Percentiles rank a stretch among this genome's conserved stretches.
Conservation (phyloP, 257 asterid genomes). For the Nicotiana knightiana region DNA sequence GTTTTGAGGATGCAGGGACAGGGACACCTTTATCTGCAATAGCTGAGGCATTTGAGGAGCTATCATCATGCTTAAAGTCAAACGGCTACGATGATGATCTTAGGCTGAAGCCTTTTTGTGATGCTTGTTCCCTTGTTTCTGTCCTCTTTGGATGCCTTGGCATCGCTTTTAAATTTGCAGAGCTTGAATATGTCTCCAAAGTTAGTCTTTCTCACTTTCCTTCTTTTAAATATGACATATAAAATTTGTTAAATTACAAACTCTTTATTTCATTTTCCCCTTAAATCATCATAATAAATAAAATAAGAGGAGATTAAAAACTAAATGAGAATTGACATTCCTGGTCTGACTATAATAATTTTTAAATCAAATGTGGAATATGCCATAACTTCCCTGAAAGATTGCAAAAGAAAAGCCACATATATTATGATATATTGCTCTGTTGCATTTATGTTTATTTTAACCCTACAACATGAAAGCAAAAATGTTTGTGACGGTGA, state of each 20-base stretch:
- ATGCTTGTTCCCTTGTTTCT: constrained; percentile 84
- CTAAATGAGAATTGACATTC: background rate
- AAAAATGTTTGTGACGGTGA: too few species aligned
- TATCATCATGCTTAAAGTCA: constrained; percentile 43
- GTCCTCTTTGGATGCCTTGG: constrained; percentile 87
- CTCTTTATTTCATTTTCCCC: background rate
- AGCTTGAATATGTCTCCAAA: constrained; percentile 76
- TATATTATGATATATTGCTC: background rate
- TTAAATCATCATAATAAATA: background rate
- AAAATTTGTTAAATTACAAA: background rate
- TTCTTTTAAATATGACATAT: background rate
- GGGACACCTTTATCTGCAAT: constrained; percentile 66
- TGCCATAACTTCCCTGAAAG: background rate
- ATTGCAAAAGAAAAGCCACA: background rate
- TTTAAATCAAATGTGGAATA: background rate
- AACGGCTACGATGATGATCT: constrained; percentile 48
- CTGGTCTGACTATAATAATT: background rate
- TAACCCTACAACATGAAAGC: background rate
- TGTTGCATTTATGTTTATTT: background rate
- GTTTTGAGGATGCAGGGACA: constrained; percentile 35
- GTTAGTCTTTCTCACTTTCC: constrained; percentile 27
- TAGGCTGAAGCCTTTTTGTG: constrained; percentile 70
- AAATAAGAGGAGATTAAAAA: background rate
- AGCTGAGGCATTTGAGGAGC: constrained; percentile 89
- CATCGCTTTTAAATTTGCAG: constrained; percentile 89